Base-by-base conservation (phyloP, 2,329 filamentous ascomycete genomes). In the Stagonosporopsis cucurbitacearum region DNA sequence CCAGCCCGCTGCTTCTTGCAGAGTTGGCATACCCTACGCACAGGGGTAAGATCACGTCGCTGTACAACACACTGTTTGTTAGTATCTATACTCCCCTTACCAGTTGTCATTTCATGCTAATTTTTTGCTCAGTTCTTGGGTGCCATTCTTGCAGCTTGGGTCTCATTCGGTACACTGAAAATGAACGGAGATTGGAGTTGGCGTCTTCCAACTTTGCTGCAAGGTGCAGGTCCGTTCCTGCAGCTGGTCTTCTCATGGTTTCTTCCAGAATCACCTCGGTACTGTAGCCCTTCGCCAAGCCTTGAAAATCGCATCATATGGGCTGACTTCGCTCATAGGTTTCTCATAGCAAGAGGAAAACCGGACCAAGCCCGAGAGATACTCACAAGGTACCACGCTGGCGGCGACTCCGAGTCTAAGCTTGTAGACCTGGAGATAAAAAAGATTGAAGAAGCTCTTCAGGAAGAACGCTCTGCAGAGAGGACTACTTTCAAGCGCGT, bases 111-210 rank as follows among this genome's bases (percentile, higher is more conserved):
- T n/a, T n/a, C n/a, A n/a, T n/a, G n/a, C n/a, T n/a, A n/a, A n/a
- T n/a, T n/a, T n/a, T n/a, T n/a, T n/a, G n/a, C n/a, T n/a, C n/a
- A n/a, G n/a, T n/a, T n/a, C n/a, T n/a, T n/a, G n/a, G n/a, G n/a
- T n/a, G n/a, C n/a, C n/a, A n/a, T n/a, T n/a, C n/a, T n/a, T n/a
- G 41, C 80, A 0, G 78, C 80, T 0, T 76, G 74, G 30, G 75
- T 80, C 13, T 79, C 78, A 2, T 77, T 81, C 40, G 77, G 79
- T n/a, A 82, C 80, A 5, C 75, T 72, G n/a, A 60, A 62, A 22
- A 74, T 77, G 54, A 6, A 7, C 12, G 37, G 13, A 20, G 50
- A 56, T 11, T 78, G 75, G 77, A 69, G 75, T 4, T 81, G 79
- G 77, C 69, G 79, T 23, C 70, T 80, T 2, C 79, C 22, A 15